phyloP scores from a whole-genome alignment of 176 grass and related monocot genomes.

The Carex kokanica region DNA sequence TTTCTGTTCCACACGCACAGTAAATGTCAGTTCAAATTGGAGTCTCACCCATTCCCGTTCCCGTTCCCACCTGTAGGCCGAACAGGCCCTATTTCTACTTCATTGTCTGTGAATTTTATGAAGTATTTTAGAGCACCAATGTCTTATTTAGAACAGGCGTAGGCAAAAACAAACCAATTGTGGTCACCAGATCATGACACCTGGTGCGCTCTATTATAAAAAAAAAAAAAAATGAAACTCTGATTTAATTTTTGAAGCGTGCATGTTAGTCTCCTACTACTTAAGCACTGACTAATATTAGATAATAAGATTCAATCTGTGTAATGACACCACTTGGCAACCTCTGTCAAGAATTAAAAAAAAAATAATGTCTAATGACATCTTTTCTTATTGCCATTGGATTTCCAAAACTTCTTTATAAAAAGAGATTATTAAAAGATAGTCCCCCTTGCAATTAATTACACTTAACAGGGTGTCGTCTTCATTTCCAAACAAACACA shows the following conservation, averaged over 20 bases:
- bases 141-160: background rate
- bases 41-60: too few species aligned
- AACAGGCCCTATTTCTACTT: too few species aligned
- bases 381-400: constrained; percentile 3
- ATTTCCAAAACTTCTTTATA: background rate
- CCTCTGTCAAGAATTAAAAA: too few species aligned
- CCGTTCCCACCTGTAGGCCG: too few species aligned
- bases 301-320: background rate
- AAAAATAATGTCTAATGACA: too few species aligned
- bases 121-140: background rate
- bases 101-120: background rate
- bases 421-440: background rate
- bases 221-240: background rate
- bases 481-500: background rate
- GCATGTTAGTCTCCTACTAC: constrained; percentile 31
- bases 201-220: constrained; percentile 8
- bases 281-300: constrained; percentile 23
- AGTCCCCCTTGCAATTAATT: background rate
- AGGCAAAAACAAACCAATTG: background rate
- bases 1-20: too few species aligned
- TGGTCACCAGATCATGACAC: constrained; percentile 7
- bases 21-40: too few species aligned
- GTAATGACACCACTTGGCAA: background rate
- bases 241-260: constrained; percentile 24
- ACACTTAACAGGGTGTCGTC: background rate